phyloP scores from a whole-genome alignment of 192 early-diverging fungal species.

The Rhizophagus clarus region DNA sequence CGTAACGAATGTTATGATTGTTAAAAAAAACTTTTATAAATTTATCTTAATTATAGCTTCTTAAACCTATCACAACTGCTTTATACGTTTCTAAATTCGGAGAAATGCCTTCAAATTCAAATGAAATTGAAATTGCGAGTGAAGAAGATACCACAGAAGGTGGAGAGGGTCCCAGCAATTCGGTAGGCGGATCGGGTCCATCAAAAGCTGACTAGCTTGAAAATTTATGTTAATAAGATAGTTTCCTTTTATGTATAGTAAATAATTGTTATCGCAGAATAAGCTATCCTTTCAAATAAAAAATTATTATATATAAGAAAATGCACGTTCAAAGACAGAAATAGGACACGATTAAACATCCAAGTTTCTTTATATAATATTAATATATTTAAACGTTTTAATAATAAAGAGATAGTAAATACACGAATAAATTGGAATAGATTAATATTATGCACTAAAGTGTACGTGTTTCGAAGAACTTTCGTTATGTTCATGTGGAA shows the following conservation, averaged over 20 bases:
- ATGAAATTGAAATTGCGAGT: background rate
- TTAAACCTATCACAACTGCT: background rate
- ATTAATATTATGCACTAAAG: constrained; percentile 11
- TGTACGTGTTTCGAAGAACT: background rate
- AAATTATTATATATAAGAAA: too few species aligned
- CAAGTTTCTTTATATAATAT: too few species aligned
- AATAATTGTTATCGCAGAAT: too few species aligned
- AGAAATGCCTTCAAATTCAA: background rate
- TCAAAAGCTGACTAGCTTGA: background rate
- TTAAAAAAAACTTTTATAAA: background rate
- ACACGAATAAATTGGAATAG: too few species aligned
- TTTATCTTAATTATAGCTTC: background rate
- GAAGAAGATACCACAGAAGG: background rate
- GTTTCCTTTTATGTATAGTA: too few species aligned
- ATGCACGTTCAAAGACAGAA: too few species aligned
- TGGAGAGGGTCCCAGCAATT: background rate
- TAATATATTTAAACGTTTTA: too few species aligned
- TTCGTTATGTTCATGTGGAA: background rate
- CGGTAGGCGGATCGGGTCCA: too few species aligned
- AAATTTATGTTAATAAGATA: too few species aligned
- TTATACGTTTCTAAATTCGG: background rate
- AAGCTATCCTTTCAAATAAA: background rate
- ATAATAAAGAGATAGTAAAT: too few species aligned
- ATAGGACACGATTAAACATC: too few species aligned
- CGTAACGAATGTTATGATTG: background rate